Evolutionary conservation across 2,329 filamentous ascomycete genomes (phyloP).

Genomic region (Talaromyces sp.): DNA sequence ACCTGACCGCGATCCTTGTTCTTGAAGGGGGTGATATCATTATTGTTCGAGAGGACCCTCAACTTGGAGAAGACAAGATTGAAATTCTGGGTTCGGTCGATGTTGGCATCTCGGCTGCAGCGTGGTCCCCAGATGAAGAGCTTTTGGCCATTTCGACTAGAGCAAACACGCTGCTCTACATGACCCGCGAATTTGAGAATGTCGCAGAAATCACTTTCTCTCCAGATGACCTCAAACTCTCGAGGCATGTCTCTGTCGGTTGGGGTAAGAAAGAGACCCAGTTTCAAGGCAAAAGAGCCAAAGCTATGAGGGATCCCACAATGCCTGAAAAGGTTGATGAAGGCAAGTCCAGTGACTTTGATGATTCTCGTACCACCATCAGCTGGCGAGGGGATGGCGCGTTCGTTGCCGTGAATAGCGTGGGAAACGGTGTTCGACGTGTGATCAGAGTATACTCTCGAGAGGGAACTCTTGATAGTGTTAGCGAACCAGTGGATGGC

Average conservation of each 20-base stretch:
- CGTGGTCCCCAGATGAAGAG: conserved; percentile 95
- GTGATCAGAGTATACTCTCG: conserved; percentile 86
- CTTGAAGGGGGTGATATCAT: conserved; percentile 89
- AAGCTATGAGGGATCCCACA: conserved; percentile 84
- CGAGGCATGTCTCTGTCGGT: conserved; percentile 90
- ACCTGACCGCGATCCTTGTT: conserved; percentile 72
- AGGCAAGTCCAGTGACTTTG: conserved; percentile 69
- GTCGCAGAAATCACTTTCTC: conserved; percentile 71
- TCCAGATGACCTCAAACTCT: conserved; percentile 75
- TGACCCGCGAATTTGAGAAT: conserved; percentile 87
- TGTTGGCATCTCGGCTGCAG: conserved; percentile 80
- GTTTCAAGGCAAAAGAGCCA: conserved; percentile 87
- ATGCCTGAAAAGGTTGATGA: conserved; percentile 90
- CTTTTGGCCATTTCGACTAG: conserved; percentile 79
- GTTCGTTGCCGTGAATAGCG: conserved; percentile 79
- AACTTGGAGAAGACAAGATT: conserved; percentile 69
- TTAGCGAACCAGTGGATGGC: conserved; percentile 89
- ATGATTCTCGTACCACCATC: conserved; percentile 69
- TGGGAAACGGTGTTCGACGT: conserved; percentile 67
- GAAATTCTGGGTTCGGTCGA: conserved; percentile 96
- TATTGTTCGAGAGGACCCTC: conserved; percentile 70
- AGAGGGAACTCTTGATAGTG: conserved; percentile 85
- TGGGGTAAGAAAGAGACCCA: conserved; percentile 99
- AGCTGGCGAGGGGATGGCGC: conserved; percentile 95
- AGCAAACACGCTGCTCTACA: conserved; percentile 76